Base-by-base conservation (phyloP, 768 basidiomycete genomes). In the Glaciozyma martinii region DNA sequence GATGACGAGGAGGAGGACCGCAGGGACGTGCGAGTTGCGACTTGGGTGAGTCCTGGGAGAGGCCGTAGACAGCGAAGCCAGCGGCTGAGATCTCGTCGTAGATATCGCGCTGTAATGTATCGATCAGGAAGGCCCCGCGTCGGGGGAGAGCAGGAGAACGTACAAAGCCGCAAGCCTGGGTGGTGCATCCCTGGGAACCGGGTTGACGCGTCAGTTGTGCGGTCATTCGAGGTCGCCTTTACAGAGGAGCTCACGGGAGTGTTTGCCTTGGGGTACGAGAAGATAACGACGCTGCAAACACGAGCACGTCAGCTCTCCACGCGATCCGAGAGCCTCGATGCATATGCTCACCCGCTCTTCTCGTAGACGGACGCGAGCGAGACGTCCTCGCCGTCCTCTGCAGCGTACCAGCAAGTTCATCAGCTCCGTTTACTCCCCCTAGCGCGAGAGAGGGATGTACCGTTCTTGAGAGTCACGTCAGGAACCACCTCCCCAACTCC, bases 151-250 rank as follows among this genome's bases (percentile, higher is more conserved):
- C 19, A 42, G 27, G 10, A 5, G 6, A 40, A 32, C 29, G 47
- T 60, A 53, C 54, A 81, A 88, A 98, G 6, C 86, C 88, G 75
- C 93, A 97, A 0, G 93, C 92, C 76, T 97, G 92, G 43, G 78
- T 86, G 5, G 91, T 97, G 78, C 93, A 95, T 40, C 93, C 91
- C 60, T 87, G 88, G 89, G 66, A 59, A 32, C n/a, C 18, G 30
- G 5, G 27, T 5, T 8, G 29, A 16, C 30, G n/a, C 23, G 27
- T 30, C 33, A 46, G 44, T 60, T 23, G 59, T 18, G n/a, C 25
- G 25, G 27, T 23, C 42, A 40, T 53, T 53, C 10, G 46, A 23
- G 21, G 21, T 21, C 43, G 21, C 53, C 3, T 13, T n/a, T 1
- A 23, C 60, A 37, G 46, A 61, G 46, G 29, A 58, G 57, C 60